Base-by-base conservation (phyloP, 768 basidiomycete genomes). In the Flagelloscypha sp. region DNA sequence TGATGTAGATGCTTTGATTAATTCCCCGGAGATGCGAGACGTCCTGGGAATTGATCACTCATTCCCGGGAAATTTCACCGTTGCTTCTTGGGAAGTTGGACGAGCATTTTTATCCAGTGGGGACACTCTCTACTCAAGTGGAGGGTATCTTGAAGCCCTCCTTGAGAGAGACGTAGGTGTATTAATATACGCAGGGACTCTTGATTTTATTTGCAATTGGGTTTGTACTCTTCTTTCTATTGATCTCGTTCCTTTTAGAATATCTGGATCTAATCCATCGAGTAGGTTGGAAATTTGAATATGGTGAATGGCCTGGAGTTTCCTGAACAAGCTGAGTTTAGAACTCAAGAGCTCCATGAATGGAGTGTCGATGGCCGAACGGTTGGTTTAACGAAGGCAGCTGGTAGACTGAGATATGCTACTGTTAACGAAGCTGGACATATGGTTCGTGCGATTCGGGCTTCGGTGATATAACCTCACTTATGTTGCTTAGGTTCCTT, bases 261-360 rank as follows among this genome's bases (percentile, higher is more conserved):
- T n/a, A n/a, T n/a, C n/a, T n/a, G n/a, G n/a, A n/a, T n/a, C n/a
- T n/a, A n/a, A n/a, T n/a, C n/a, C n/a, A n/a, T n/a, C n/a, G n/a
- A n/a, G n/a, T n/a, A n/a, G n/a, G 56, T 76, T 27, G 74, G 70
- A 1, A 77, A 76, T 47, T 66, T 73, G 44, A 57, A 58, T 5
- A 73, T 73, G 71, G 61, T 72, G 16, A 57, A 66, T 13, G 57
- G 47, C 3, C 50, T 80, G 24, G 62, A 75, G 20, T 81, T 77
- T 79, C 58, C 60, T n/a, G 76, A 74, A 3, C 52, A 63, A 39
- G 52, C 57, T 20, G 61, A 46, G 3, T 79, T 72, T 48, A 50
- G 47, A 1, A 47, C 42, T n/a, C 55, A 64, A 17, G 52, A 59
- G 6, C 53, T 70, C 48, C 52, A 59, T 16, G 63, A 68, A 12